Percentiles rank a stretch among this genome's conserved stretches.
These are phyloP conservation scores for Pseudocercospora crystallina DNA, from an alignment of 2,329 filamentous ascomycete species.

Conservation along the genomic window DNA sequence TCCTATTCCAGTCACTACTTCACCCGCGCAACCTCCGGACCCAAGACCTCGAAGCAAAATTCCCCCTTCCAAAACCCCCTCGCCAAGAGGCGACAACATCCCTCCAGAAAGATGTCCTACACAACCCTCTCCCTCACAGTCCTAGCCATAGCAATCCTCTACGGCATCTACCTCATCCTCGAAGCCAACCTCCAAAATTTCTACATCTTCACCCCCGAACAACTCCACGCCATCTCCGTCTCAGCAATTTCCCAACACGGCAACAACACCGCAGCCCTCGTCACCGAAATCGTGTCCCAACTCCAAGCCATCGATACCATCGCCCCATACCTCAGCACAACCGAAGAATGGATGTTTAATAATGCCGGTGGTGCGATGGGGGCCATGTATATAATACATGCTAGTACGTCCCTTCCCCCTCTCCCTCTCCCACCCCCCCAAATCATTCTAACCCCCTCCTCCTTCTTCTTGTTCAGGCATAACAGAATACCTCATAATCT, in stretches of 20 bases:
- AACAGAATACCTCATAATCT: slow-evolving; percentile 88
- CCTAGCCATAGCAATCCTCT: slow-evolving; percentile 56
- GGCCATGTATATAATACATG: slow-evolving; percentile 85
- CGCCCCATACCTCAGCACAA: slow-evolving; percentile 58
- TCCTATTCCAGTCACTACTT: neutral
- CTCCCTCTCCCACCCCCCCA: neutral
- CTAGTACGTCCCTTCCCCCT: slow-evolving; percentile 57
- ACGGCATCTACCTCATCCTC: slow-evolving; percentile 55
- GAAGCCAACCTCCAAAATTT: slow-evolving; percentile 57
- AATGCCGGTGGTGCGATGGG: slow-evolving; percentile 91
- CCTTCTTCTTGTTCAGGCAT: slow-evolving; percentile 49
- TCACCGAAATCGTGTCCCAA: slow-evolving; percentile 68
- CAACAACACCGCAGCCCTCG: slow-evolving; percentile 70
- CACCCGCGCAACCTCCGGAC: neutral
- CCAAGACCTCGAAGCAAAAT: neutral
- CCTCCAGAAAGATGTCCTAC: slow-evolving; percentile 2
- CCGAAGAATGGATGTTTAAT: slow-evolving; percentile 85
- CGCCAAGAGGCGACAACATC: neutral
- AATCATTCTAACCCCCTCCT: neutral
- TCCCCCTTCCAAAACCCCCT: neutral
- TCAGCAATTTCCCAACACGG: slow-evolving; percentile 67
- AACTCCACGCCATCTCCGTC: slow-evolving; percentile 68
- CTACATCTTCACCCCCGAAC: slow-evolving; percentile 71
- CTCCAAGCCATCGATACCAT: slow-evolving; percentile 53
- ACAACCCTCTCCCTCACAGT: slow-evolving; percentile 51